Evolutionary conservation across 1,284 basidiomycete species (phyloP).

Genomic region (Megacollybia platyphylla): DNA sequence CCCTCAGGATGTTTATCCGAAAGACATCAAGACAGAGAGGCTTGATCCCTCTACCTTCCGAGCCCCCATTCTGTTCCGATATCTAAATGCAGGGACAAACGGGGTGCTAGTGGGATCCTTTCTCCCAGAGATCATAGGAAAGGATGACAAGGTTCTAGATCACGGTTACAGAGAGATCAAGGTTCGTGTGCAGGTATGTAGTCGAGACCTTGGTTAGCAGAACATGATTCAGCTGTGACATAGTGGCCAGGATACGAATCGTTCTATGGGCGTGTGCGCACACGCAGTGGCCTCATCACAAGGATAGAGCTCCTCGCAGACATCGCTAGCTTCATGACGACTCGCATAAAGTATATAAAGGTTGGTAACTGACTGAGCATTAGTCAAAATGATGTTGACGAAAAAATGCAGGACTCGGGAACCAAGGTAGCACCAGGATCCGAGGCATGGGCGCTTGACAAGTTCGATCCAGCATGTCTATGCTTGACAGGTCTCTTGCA

Average conservation of each 20-base stretch:
- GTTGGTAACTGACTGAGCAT: too few species aligned
- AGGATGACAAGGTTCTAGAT: constrained; percentile 7
- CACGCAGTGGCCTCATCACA: constrained; percentile 12
- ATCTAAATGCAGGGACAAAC: constrained; percentile 3
- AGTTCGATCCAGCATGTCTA: neutral
- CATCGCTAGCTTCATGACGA: too few species aligned
- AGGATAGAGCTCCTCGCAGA: neutral
- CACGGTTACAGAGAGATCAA: constrained; percentile 8
- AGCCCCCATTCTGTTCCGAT: constrained; percentile 9
- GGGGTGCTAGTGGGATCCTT: constrained; percentile 7
- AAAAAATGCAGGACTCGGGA: too few species aligned
- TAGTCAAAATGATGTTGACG: too few species aligned
- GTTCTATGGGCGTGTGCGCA: constrained; percentile 16
- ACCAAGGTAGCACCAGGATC: too few species aligned
- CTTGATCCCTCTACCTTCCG: neutral
- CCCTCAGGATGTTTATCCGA: constrained; percentile 3
- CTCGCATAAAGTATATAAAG: too few species aligned
- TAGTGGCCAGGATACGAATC: constrained; percentile 23
- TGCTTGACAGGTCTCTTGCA: neutral
- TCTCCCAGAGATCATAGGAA: constrained; percentile 6
- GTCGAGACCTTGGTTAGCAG: too few species aligned
- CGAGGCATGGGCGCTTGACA: too few species aligned
- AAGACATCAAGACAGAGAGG: neutral
- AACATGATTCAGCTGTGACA: neutral
- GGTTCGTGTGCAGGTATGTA: constrained; percentile 6